phyloP scores from a whole-genome alignment of 345 rosid genomes.

The Arabidopsis suecica region DNA sequence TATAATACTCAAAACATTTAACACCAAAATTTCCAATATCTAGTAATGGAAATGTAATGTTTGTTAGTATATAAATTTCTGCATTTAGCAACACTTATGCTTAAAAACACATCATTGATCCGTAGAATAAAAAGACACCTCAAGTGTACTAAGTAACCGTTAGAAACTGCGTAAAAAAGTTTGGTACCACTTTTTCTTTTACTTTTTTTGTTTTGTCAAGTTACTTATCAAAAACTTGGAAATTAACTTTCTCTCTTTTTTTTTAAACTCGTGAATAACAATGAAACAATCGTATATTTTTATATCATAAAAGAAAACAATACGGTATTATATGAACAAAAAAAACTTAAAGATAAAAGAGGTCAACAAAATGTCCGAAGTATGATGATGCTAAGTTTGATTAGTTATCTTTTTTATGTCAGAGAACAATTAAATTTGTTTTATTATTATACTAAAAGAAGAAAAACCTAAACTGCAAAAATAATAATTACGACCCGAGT shows the following conservation, averaged over 20 bases:
- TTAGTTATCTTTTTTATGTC: not conserved
- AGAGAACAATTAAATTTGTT: not conserved
- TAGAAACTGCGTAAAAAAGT: not conserved
- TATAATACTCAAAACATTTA: not conserved
- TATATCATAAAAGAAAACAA: too few relatives aligned
- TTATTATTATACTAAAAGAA: not conserved
- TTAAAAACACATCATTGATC: not conserved
- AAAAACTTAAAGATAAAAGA: too few relatives aligned
- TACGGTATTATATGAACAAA: too few relatives aligned
- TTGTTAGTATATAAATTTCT: not conserved
- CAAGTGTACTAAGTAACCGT: not conserved
- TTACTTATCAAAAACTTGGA: not conserved
- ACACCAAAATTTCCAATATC: not conserved
- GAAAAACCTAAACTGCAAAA: not conserved
- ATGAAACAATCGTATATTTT: too few relatives aligned
- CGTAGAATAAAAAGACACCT: not conserved
- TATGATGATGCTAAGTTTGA: not conserved
- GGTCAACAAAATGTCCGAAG: not conserved
- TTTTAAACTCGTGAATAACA: too few relatives aligned
- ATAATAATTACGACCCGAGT: slow-evolving; percentile 29
- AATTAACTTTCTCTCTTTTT: too few relatives aligned
- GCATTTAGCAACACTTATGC: not conserved
- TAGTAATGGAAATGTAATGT: not conserved
- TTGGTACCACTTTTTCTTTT: not conserved
- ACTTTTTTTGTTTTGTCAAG: not conserved